A percentile compares a stretch with the other conserved stretches of the same genome.
phyloP scores from a whole-genome alignment of 805 yeast genomes.

The Lipomyces spencermartinsiae region DNA sequence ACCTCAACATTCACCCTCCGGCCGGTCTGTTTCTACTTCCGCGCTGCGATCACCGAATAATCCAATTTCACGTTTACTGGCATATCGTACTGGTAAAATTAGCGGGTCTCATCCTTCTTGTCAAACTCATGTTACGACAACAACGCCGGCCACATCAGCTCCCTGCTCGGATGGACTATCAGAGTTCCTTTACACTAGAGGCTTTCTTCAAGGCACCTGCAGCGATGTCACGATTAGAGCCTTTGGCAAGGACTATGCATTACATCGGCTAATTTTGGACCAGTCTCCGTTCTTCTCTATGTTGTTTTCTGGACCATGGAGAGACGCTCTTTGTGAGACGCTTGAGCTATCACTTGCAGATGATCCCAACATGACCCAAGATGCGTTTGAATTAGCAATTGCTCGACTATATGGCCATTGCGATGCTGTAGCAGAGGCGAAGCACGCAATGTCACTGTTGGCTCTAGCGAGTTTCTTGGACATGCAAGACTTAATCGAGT shows the following conservation, averaged over 20 bases:
- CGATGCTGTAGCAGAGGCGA: conserved; percentile 46
- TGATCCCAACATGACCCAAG: conserved; percentile 52
- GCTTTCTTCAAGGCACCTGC: conserved; percentile 54
- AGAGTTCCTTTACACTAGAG: conserved; percentile 49
- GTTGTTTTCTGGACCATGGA: conserved; percentile 56
- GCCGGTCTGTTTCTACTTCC: conserved; percentile 2
- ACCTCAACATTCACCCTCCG: background rate
- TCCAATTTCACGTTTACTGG: conserved; percentile 1
- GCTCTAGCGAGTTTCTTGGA: conserved; percentile 59
- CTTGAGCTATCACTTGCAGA: conserved; percentile 47
- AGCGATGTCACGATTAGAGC: conserved; percentile 58
- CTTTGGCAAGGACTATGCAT: conserved; percentile 53
- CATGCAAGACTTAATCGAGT: conserved; percentile 53
- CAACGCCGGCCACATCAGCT: background rate
- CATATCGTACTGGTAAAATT: background rate
- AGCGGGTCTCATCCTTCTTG: background rate
- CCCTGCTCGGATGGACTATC: conserved; percentile 30
- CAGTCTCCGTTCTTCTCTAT: conserved; percentile 57
- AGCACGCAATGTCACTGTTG: conserved; percentile 53
- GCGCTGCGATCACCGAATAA: conserved; percentile 2
- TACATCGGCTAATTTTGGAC: conserved; percentile 56
- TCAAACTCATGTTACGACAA: background rate
- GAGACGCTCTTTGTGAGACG: conserved; percentile 39
- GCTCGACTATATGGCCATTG: conserved; percentile 56
- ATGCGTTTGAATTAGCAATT: conserved; percentile 58